phyloP scores from a whole-genome alignment of 345 rosid genomes.

The Physaria fendleri region DNA sequence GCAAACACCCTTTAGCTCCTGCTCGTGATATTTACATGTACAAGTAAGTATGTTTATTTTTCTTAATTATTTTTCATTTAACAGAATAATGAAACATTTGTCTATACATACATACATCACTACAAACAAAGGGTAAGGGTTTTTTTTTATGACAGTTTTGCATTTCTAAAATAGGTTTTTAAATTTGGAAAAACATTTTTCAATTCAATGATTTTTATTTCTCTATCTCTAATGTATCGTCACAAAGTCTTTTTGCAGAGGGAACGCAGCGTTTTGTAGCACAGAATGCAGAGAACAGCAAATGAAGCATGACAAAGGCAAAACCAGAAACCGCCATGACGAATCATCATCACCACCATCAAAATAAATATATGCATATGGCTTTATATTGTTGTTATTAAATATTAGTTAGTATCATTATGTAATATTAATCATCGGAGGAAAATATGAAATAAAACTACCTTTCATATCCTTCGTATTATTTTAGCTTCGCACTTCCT shows the following conservation, averaged over 20 bases:
- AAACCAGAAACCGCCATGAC: constrained; percentile 28
- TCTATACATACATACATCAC: background rate
- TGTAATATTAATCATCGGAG: constrained; percentile 2
- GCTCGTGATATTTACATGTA: constrained; percentile 87
- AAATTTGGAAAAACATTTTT: background rate
- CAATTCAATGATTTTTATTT: background rate
- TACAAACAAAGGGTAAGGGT: background rate
- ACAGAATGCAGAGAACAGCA: constrained; percentile 71
- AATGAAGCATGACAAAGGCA: constrained; percentile 61
- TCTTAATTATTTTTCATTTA: background rate
- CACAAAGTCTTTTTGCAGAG: constrained; percentile 33
- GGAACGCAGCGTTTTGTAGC: constrained; percentile 85
- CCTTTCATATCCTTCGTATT: background rate
- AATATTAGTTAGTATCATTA: background rate
- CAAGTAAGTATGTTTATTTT: constrained; percentile 54
- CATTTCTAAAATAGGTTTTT: background rate
- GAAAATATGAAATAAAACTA: background rate
- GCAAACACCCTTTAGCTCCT: constrained; percentile 53
- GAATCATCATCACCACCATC: constrained; percentile 1
- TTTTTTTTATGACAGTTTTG: background rate
- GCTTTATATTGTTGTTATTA: background rate
- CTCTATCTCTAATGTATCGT: background rate
- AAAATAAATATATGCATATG: constrained; percentile 5
- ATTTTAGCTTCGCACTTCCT: background rate
- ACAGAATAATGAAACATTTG: background rate